phyloP scores from a whole-genome alignment of 441 rosid genomes.

The Brassica hybrid region DNA sequence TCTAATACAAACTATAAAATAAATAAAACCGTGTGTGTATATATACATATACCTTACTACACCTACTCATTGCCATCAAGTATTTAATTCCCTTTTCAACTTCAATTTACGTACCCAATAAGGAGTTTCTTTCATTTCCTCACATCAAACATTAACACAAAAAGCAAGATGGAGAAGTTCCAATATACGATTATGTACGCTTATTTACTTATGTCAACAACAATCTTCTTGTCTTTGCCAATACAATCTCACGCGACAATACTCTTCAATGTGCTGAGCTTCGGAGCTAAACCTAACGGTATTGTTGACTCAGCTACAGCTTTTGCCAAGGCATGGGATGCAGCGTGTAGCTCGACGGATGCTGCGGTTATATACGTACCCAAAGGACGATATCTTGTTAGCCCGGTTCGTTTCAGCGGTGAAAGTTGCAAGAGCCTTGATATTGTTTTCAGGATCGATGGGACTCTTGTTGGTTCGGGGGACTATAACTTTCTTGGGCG shows the following conservation, averaged over 20 bases:
- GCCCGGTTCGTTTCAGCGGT: slow-evolving; percentile 44
- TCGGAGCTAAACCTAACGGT: slow-evolving; percentile 52
- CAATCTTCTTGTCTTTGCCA: slow-evolving; percentile 18
- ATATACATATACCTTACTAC: not conserved
- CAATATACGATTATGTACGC: not conserved
- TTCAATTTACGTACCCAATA: not conserved
- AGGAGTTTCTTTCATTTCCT: not conserved
- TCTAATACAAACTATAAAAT: not conserved
- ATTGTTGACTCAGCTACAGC: slow-evolving; percentile 43
- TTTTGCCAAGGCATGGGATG: slow-evolving; percentile 46
- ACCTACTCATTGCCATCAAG: slow-evolving; percentile 10
- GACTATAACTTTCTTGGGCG: slow-evolving; percentile 43
- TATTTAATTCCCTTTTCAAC: not conserved
- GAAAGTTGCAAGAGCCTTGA: slow-evolving; percentile 37
- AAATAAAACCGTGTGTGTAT: not conserved
- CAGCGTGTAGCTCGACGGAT: slow-evolving; percentile 41
- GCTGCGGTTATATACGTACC: slow-evolving; percentile 43
- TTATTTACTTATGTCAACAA: slow-evolving; percentile 1
- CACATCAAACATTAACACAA: not conserved
- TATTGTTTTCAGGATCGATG: slow-evolving; percentile 44
- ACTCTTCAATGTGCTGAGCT: slow-evolving; percentile 39
- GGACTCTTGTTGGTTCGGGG: slow-evolving; percentile 45
- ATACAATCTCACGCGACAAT: slow-evolving; percentile 27
- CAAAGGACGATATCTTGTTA: slow-evolving; percentile 48
- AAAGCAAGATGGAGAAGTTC: slow-evolving; percentile 15